Percentiles rank a stretch among this genome's conserved stretches.
phyloP scores from a whole-genome alignment of 73 alveolate species.

The Paramecium bursaria region DNA sequence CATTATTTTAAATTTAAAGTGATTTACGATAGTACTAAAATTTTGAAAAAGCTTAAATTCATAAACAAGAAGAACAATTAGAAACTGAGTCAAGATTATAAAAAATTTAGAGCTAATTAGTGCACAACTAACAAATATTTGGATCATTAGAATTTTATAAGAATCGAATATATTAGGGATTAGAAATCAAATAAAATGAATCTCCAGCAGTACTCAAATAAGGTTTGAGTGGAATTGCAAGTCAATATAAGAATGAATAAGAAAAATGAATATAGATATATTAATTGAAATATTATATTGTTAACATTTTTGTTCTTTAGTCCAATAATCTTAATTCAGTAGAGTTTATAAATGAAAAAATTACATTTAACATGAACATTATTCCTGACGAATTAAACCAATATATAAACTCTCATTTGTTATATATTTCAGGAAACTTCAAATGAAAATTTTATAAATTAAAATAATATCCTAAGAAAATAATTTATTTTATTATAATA shows the following conservation, averaged over 20 bases:
- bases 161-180: slow-evolving; percentile 13
- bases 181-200: not conserved
- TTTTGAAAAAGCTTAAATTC: not conserved
- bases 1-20: slow-evolving; percentile 27
- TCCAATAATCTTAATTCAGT: too few relatives aligned
- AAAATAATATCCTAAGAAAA: too few relatives aligned
- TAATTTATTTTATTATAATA: too few relatives aligned
- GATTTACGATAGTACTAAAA: not conserved
- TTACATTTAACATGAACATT: too few relatives aligned
- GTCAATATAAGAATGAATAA: not conserved
- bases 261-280: too few relatives aligned
- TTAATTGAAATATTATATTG: too few relatives aligned
- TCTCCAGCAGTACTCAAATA: not conserved
- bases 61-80: not conserved
- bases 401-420: too few relatives aligned
- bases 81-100: slow-evolving; percentile 6
- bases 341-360: too few relatives aligned
- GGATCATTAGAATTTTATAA: slow-evolving; percentile 14
- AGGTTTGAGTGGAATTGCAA: slow-evolving; percentile 48
- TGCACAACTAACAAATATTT: not conserved
- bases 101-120: slow-evolving; percentile 3
- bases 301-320: too few relatives aligned
- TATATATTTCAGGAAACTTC: too few relatives aligned
- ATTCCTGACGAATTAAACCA: too few relatives aligned
- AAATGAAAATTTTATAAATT: too few relatives aligned